phyloP scores from a whole-genome alignment of 768 basidiomycete species.

The Lactarius evosmus region DNA sequence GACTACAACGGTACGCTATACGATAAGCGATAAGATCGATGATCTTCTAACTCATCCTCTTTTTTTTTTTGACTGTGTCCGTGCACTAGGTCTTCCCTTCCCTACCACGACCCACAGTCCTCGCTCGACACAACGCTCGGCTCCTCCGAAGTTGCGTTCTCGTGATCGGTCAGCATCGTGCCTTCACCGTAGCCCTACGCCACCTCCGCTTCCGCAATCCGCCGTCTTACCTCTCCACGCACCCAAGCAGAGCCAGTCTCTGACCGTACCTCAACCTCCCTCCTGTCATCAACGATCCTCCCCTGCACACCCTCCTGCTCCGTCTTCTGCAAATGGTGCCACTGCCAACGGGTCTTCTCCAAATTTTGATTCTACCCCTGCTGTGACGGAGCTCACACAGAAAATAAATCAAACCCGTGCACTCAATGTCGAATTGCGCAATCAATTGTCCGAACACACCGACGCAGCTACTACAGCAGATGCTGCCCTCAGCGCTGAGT shows the following conservation, averaged over 20 bases:
- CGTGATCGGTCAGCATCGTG: constrained; percentile 33
- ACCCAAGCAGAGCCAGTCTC: constrained; percentile 39
- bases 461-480: constrained; percentile 46
- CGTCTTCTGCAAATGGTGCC: constrained; percentile 20
- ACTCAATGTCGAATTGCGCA: constrained; percentile 63
- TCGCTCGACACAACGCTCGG: constrained; percentile 33
- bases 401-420: constrained; percentile 64
- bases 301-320: constrained; percentile 20
- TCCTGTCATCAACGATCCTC: constrained; percentile 23
- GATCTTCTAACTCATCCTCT: constrained; percentile 33
- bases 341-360: constrained; percentile 38
- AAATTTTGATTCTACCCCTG: constrained; percentile 57
- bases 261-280: constrained; percentile 24
- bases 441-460: constrained; percentile 56
- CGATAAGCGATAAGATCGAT: constrained; percentile 8
- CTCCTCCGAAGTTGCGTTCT: constrained; percentile 55
- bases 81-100: constrained; percentile 25
- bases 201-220: constrained; percentile 82
- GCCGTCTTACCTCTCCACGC: constrained; percentile 75
- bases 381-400: constrained; percentile 69
- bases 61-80: not conserved
- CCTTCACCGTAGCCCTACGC: constrained; percentile 58
- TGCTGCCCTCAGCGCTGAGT: constrained; percentile 54
- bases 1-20: constrained; percentile 59
- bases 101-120: constrained; percentile 25